Percentiles rank a stretch among this genome's conserved stretches.
Evolutionary conservation across 2,329 filamentous ascomycete species (phyloP).

Genomic region (Aurifilum marmelostoma): DNA sequence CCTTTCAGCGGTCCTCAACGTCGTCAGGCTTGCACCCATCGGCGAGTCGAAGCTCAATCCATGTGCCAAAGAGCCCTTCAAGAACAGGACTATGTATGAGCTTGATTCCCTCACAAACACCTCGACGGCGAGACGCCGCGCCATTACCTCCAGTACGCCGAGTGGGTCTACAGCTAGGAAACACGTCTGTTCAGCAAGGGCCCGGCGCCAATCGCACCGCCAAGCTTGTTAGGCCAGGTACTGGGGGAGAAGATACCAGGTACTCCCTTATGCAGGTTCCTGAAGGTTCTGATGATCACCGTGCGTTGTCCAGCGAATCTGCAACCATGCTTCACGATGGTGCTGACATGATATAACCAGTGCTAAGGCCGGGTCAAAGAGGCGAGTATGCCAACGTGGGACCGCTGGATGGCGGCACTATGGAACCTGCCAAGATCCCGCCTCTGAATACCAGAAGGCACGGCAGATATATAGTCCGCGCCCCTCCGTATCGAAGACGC

Average conservation of each 20-base stretch:
- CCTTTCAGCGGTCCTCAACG: slow-evolving; percentile 32
- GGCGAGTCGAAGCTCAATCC: slow-evolving; percentile 5
- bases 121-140: slow-evolving; percentile 26
- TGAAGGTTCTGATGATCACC: slow-evolving; percentile 23
- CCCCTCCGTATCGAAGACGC: slow-evolving; percentile 15
- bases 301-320: background rate
- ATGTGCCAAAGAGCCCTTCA: slow-evolving; percentile 2
- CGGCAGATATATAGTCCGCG: slow-evolving; percentile 28
- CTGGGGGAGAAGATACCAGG: background rate
- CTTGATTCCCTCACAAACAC: slow-evolving; percentile 17
- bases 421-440: slow-evolving; percentile 2
- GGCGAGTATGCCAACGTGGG: slow-evolving; percentile 28
- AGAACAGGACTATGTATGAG: background rate
- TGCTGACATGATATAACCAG: slow-evolving; percentile 15
- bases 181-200: background rate
- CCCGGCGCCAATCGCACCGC: background rate
- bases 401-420: slow-evolving; percentile 20
- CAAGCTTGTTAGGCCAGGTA: background rate
- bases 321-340: background rate
- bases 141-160: slow-evolving; percentile 8
- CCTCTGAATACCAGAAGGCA: slow-evolving; percentile 22
- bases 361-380: slow-evolving; percentile 6
- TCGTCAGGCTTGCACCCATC: slow-evolving; percentile 28
- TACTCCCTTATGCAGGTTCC: slow-evolving; percentile 35
- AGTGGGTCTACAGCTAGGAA: background rate